These are phyloP conservation scores for Fragilaria crotonensis DNA, from an alignment of 108 stramenopile genomes.

Conservation along the genomic window DNA sequence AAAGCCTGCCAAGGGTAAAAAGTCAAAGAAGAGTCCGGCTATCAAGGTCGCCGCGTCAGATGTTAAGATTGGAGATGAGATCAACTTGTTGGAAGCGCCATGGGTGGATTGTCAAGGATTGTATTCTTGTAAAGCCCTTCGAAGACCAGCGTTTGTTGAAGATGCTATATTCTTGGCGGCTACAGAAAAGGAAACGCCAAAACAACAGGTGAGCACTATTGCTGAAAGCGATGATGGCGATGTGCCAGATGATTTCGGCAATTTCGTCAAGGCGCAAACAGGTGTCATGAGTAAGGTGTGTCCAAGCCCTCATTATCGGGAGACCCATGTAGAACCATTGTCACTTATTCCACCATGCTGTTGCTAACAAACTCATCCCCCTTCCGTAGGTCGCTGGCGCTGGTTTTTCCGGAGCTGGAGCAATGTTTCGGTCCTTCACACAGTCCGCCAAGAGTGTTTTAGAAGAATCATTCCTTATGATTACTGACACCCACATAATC, in stretches of 20 bases:
- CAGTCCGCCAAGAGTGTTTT: conserved; percentile 74
- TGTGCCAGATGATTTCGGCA: conserved; percentile 23
- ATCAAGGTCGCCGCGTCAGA: conserved; percentile 14
- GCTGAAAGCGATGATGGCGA: conserved; percentile 16
- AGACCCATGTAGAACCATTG: not conserved
- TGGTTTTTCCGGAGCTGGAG: conserved; percentile 36
- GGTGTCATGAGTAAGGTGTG: conserved; percentile 31
- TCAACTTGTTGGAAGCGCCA: conserved; percentile 73
- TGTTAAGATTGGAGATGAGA: conserved; percentile 76
- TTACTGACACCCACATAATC: conserved; percentile 76
- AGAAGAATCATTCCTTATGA: conserved; percentile 85
- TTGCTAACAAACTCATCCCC: too few relatives aligned
- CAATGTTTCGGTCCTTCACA: conserved; percentile 73
- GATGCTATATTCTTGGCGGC: conserved; percentile 46
- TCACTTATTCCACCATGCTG: not conserved
- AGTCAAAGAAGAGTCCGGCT: conserved; percentile 13
- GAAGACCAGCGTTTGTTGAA: conserved; percentile 69
- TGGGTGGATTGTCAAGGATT: conserved; percentile 80
- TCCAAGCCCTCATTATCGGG: not conserved
- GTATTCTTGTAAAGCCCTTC: conserved; percentile 80
- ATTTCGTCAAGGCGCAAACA: conserved; percentile 26
- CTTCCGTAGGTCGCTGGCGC: conserved; percentile 39
- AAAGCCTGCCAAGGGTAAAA: conserved; percentile 1
- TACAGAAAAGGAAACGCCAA: not conserved
- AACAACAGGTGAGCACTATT: not conserved